Conservation (phyloP, 2,329 filamentous ascomycete genomes). For the Dendryphion nanum region DNA sequence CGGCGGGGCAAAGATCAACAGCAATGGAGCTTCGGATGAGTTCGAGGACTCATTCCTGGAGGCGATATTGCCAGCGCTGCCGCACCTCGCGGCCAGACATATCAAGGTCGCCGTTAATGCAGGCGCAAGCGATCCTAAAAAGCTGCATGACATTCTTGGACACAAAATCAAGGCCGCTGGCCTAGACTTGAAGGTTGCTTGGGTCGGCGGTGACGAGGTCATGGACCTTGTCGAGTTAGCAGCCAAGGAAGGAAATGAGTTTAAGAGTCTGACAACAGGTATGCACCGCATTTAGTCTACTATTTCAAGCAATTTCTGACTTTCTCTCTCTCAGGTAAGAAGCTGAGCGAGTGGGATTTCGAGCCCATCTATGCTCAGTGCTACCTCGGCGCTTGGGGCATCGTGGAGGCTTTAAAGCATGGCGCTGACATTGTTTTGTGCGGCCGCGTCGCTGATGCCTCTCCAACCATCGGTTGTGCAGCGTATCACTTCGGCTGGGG, state of each 20-base stretch:
- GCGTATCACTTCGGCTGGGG: slow-evolving; percentile 56
- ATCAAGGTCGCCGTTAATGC: slow-evolving; percentile 20
- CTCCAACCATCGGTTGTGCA: slow-evolving; percentile 48
- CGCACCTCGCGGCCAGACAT: slow-evolving; percentile 10
- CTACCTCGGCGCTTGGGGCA: slow-evolving; percentile 18
- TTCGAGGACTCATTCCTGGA: slow-evolving; percentile 44
- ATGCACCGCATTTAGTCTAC: too few species aligned
- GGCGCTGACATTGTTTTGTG: slow-evolving; percentile 33
- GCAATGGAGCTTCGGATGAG: slow-evolving; percentile 35
- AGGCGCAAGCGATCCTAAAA: slow-evolving; percentile 14
- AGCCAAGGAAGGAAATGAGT: not conserved
- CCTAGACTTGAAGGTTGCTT: slow-evolving; percentile 22
- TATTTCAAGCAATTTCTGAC: too few species aligned
- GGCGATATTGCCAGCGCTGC: slow-evolving; percentile 38
- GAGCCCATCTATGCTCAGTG: slow-evolving; percentile 11
- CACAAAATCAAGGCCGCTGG: slow-evolving; percentile 5
- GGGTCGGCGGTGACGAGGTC: slow-evolving; percentile 41
- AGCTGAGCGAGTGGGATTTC: slow-evolving; percentile 21
- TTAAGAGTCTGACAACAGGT: slow-evolving; percentile 1
- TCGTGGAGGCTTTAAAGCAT: slow-evolving; percentile 22
- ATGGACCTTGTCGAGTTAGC: slow-evolving; percentile 21
- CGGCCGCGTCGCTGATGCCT: slow-evolving; percentile 29
- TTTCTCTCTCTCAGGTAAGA: slow-evolving; percentile 14
- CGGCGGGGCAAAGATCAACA: slow-evolving; percentile 29
- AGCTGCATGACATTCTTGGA: slow-evolving; percentile 8